These are phyloP conservation scores for Apiospora malaysiana DNA, from an alignment of 2,329 filamentous ascomycete species.

Conservation along the genomic window DNA sequence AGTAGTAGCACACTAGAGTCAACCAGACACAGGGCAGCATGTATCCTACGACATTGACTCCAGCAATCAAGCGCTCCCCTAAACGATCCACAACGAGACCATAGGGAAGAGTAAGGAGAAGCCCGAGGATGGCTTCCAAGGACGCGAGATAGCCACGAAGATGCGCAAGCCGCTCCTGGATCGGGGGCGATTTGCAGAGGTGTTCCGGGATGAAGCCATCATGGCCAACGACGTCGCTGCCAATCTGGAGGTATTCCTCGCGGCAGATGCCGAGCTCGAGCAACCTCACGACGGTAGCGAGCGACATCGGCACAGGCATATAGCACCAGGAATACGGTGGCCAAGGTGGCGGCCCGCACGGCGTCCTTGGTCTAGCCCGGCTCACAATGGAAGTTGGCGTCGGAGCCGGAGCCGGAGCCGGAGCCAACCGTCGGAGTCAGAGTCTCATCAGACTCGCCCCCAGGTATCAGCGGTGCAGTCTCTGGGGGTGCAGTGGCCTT, in stretches of 20 bases:
- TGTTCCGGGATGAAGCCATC: conserved; percentile 19
- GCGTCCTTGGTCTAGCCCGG: conserved; percentile 5
- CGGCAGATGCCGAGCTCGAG: conserved; percentile 23
- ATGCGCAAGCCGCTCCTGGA: conserved; percentile 11
- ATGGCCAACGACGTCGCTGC: neutral
- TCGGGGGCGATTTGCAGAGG: conserved; percentile 14
- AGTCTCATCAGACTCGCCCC: neutral
- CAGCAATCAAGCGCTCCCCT: neutral
- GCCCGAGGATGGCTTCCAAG: conserved; percentile 8
- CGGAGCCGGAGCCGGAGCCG: neutral
- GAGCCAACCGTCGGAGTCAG: neutral
- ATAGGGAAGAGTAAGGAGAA: conserved; percentile 9
- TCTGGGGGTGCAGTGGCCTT: neutral
- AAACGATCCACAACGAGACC: neutral
- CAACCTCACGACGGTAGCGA: conserved; percentile 8
- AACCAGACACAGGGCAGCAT: conserved; percentile 1
- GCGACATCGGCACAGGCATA: conserved; percentile 16
- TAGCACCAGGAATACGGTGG: neutral
- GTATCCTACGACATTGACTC: neutral
- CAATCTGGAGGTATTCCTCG: neutral
- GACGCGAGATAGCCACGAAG: conserved; percentile 18
- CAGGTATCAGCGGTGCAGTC: neutral
- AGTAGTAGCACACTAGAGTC: neutral
- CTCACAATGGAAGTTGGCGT: neutral
- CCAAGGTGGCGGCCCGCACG: neutral